These are phyloP conservation scores for Mrakia frigida DNA, from an alignment of 768 basidiomycete genomes.

Conservation along the genomic window DNA sequence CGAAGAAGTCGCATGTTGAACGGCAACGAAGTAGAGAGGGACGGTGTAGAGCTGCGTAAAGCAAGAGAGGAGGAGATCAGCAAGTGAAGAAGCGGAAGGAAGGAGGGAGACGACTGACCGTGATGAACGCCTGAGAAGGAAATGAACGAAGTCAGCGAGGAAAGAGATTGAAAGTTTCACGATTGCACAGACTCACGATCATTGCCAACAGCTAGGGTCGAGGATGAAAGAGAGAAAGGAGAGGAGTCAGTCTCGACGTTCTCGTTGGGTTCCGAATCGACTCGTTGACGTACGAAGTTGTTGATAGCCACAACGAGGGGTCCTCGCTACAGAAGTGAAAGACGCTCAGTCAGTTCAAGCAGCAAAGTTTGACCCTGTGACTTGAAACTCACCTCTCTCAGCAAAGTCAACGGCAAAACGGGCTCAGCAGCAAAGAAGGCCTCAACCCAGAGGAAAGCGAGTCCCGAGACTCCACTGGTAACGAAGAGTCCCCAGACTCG, in stretches of 20 bases:
- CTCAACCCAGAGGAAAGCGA: not conserved
- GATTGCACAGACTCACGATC: constrained; percentile 53
- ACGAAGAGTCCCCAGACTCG: constrained; percentile 62
- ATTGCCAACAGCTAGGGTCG: constrained; percentile 55
- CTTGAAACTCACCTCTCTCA: not conserved
- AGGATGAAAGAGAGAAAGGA: not conserved
- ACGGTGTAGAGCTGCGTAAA: constrained; percentile 11
- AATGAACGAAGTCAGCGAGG: no score
- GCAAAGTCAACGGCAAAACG: not conserved
- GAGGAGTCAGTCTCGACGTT: no score
- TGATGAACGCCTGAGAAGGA: no score
- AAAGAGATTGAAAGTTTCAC: constrained; percentile 61
- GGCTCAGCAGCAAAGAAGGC: not conserved
- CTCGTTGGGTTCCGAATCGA: no score
- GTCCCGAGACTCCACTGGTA: constrained; percentile 14
- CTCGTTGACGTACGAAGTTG: constrained; percentile 53
- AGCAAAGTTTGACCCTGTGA: not conserved
- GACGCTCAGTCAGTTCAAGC: not conserved
- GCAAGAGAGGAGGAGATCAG: no score
- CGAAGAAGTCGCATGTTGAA: constrained; percentile 3
- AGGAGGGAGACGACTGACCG: no score
- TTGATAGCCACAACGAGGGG: constrained; percentile 39
- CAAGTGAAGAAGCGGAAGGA: no score
- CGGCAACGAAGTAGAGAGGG: constrained; percentile 22
- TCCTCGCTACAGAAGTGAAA: not conserved